A percentile compares a stretch with the other conserved stretches of the same genome.
Conservation (phyloP, 495 filamentous ascomycete genomes). For the Aspergillus avenaceus region DNA sequence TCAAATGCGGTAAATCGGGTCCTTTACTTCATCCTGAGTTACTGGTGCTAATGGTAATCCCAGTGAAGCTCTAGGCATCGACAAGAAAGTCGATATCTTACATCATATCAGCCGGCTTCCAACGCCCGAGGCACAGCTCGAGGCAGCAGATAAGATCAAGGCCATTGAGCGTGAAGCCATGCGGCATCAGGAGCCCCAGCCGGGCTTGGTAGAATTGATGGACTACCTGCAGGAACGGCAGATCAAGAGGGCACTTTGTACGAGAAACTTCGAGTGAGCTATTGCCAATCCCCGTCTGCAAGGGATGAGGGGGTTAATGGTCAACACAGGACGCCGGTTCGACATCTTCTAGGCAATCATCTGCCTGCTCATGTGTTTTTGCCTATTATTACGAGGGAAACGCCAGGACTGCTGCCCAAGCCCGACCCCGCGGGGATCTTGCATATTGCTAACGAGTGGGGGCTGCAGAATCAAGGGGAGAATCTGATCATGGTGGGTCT, state of each 20-base stretch:
- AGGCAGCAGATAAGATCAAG: slow-evolving; percentile 68
- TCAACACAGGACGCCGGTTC: slow-evolving; percentile 51
- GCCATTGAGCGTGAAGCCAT: slow-evolving; percentile 78
- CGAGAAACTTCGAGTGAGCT: slow-evolving; percentile 81
- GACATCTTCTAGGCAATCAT: slow-evolving; percentile 70
- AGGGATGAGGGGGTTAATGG: not conserved
- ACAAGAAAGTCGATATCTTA: slow-evolving; percentile 73
- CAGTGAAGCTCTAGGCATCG: slow-evolving; percentile 60
- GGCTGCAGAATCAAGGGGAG: slow-evolving; percentile 46
- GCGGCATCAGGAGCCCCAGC: slow-evolving; percentile 71
- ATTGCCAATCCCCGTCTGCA: not conserved
- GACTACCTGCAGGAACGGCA: slow-evolving; percentile 64
- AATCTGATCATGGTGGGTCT: slow-evolving; percentile 49
- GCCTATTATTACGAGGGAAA: slow-evolving; percentile 85
- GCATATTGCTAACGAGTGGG: slow-evolving; percentile 77
- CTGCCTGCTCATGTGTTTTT: slow-evolving; percentile 61
- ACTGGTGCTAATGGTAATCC: not conserved
- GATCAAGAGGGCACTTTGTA: slow-evolving; percentile 81
- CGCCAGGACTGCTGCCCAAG: slow-evolving; percentile 65
- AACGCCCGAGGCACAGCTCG: slow-evolving; percentile 47
- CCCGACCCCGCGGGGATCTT: slow-evolving; percentile 84
- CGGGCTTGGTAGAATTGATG: slow-evolving; percentile 72
- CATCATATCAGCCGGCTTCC: slow-evolving; percentile 78
- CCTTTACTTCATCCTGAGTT: not conserved
- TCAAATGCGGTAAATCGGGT: slow-evolving; percentile 64